These are phyloP conservation scores for Ciborinia camelliae DNA, from an alignment of 2,329 filamentous ascomycete genomes.

Conservation along the genomic window DNA sequence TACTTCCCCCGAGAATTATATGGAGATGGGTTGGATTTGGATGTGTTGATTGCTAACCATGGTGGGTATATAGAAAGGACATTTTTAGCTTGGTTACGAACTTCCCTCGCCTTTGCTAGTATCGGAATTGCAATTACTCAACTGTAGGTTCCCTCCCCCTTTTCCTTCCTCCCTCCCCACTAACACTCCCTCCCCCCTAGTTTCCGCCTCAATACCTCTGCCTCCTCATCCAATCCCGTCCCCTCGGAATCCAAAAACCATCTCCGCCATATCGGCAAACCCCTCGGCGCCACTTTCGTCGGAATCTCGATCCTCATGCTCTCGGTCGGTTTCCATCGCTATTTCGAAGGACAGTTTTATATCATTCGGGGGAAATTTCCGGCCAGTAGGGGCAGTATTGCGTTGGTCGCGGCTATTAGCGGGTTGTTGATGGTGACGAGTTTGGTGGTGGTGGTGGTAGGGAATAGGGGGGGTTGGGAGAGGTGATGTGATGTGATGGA, in stretches of 20 bases:
- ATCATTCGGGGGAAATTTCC: constrained; percentile 78
- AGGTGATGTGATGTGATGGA: background rate
- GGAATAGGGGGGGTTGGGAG: background rate
- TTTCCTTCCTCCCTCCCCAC: background rate
- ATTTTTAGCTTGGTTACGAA: constrained; percentile 81
- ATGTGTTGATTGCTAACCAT: background rate
- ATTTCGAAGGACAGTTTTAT: constrained; percentile 76
- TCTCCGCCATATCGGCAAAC: constrained; percentile 65
- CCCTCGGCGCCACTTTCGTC: constrained; percentile 73
- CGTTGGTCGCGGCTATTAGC: constrained; percentile 65
- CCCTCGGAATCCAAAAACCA: constrained; percentile 38
- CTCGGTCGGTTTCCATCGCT: constrained; percentile 73
- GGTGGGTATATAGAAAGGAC: constrained; percentile 60
- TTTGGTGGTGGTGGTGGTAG: constrained; percentile 57
- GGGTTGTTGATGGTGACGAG: constrained; percentile 59
- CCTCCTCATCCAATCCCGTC: constrained; percentile 41
- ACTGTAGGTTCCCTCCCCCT: constrained; percentile 42
- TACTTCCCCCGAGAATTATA: no score
- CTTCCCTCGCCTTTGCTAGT: constrained; percentile 74
- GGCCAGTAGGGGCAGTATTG: constrained; percentile 70
- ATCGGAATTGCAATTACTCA: constrained; percentile 84
- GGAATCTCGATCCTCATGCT: constrained; percentile 72
- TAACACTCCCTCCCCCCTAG: constrained; percentile 11
- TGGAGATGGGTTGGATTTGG: background rate
- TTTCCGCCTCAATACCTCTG: constrained; percentile 75